Base-by-base conservation (phyloP, 1,284 basidiomycete genomes). In the Leucoagaricus sp. region DNA sequence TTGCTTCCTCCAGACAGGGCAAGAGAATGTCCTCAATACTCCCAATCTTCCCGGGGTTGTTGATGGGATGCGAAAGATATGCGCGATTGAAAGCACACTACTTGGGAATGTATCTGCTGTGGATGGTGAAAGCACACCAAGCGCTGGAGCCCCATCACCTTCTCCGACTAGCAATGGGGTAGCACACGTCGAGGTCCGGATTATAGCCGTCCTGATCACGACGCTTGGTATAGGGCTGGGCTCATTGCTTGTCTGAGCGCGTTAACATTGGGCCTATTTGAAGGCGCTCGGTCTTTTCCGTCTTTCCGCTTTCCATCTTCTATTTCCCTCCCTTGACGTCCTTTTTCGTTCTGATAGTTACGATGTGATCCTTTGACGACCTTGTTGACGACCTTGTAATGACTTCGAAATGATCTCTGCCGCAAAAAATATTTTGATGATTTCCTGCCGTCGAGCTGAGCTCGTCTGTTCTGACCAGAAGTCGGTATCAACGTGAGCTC, bases 1-100 rank as follows among this genome's bases (percentile, higher is more conserved):
- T 63, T 89, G 87, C 68, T 86, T 87, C 69, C 73, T 77, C 51
- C 69, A 75, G 61, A 87, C 85, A 0, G 82, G 82, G 57, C 85
- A 87, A 65, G 76, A 80, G 2, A 69, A 75, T 34, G 74, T 82
- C 40, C 70, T 86, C n/a, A 70, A 73, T 47, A 73, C 75, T 4
- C 66, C 73, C 7, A 67, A 82, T 58, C 72, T 84, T 3, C 78
- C 81, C 1, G 64, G 68, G 6, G 70, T 85, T 36, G 67, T 86
- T 12, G 67, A 67, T 15, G 82, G 79, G 19, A 77, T 86, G 65
- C 75, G 77, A 42, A 69, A 74, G 38, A 73, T 85, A 31, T 88
- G 85, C 62, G 78, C 75, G 0, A 45, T 86, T 10, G 71, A 74
- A 57, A 82, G 79, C 63, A 72, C 80, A 2, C 65, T 86, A 2